phyloP scores from a whole-genome alignment of 805 yeast genomes.

The Candida oleophila region DNA sequence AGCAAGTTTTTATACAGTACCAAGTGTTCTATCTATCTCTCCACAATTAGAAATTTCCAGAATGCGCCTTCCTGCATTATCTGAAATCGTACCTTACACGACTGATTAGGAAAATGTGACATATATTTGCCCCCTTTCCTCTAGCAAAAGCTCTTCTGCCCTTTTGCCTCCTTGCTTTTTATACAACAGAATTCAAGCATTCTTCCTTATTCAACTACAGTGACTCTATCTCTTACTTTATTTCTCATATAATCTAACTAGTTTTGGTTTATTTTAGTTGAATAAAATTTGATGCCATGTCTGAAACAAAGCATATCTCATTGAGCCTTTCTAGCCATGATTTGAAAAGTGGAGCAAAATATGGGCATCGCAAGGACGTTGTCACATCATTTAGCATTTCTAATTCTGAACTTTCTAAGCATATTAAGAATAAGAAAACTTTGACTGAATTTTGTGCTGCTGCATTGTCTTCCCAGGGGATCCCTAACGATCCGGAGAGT shows the following conservation, averaged over 20 bases:
- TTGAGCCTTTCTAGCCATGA: not conserved
- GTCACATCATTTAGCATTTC: not conserved
- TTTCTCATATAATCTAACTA: too few species aligned
- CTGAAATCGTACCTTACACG: slow-evolving; percentile 1
- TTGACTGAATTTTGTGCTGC: slow-evolving; percentile 9
- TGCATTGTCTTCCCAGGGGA: not conserved
- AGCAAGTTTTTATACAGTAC: not conserved
- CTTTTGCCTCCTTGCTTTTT: not conserved
- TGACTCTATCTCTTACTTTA: too few species aligned
- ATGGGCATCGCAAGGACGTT: not conserved
- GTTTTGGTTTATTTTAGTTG: not conserved
- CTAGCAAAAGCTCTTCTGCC: not conserved
- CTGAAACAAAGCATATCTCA: slow-evolving; percentile 1
- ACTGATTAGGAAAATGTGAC: not conserved
- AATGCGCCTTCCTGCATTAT: not conserved
- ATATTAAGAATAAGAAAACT: slow-evolving; percentile 11
- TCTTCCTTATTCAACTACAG: too few species aligned
- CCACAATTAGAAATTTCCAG: slow-evolving; percentile 1
- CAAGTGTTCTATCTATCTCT: not conserved
- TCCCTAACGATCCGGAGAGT: not conserved
- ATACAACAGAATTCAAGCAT: too few species aligned
- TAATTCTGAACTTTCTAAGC: slow-evolving; percentile 1
- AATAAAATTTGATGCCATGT: not conserved
- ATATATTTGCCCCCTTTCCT: slow-evolving; percentile 5
- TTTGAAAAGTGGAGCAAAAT: not conserved